Base-by-base conservation (phyloP, 306 rosid species). In the Gleditsia sinensis region DNA sequence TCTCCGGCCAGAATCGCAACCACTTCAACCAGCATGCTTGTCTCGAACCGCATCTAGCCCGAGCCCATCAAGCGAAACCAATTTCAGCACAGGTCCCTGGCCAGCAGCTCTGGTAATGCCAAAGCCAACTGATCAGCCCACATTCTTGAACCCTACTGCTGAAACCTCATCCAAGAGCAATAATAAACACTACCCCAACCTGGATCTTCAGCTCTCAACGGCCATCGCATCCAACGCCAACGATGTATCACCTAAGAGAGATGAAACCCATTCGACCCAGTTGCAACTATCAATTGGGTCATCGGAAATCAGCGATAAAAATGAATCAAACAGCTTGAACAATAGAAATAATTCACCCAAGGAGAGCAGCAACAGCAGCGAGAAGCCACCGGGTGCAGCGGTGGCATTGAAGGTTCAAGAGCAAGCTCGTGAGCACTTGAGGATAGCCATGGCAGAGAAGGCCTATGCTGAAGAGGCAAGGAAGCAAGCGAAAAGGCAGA, bases 1-100 rank as follows among this genome's bases (percentile, higher is more conserved):
- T 40, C 83, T 88, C 12, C 73, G 87, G 43, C 54, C 89, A 1
- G 93, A 89, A 79, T 20, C 85, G 51, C 96, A 91, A n/a, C 72
- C 86, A n/a, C 70, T 76, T 6, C 96, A 81, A 28, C 84, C 85
- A 1, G 79, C 93, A 27, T 94, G 99, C 63, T 74, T 94, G 34
- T 94, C 99, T 23, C 81, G 96, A 75, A 95, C 99, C n/a, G 97
- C 98, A 20, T 92, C 99, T 3, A 95, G 99, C 58, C 99, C 89
- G 9, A 95, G 99, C 72, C 98, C 93, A 13, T 87, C 97, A 6
- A 88, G 93, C 55, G 99, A 92, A 39, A 92, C 97, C 57, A 92
- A 92, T 79, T 87, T 92, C 86, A 84, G 83, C 77, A 81, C 87
- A 24, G 67, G 77, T 62, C 90, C 87, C 17, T 86, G 88, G 89